Evolutionary conservation across 2,329 filamentous ascomycete genomes (phyloP).

Genomic region (Fusarium goolgardi): DNA sequence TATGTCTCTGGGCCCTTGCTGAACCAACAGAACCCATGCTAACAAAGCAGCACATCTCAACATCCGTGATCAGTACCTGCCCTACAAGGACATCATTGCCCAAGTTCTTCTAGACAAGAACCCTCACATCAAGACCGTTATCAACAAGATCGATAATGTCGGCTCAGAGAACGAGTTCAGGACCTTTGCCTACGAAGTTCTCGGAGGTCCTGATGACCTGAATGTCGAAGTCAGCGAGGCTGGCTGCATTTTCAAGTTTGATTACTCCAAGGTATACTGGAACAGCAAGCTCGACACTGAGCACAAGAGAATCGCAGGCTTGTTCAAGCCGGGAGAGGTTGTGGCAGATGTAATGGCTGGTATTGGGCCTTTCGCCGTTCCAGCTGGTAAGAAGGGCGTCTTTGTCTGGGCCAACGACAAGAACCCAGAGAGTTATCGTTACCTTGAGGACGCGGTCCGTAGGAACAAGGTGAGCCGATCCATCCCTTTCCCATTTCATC

Average conservation of each 20-base stretch:
- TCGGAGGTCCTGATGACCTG: slow-evolving; percentile 83
- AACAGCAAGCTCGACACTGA: slow-evolving; percentile 92
- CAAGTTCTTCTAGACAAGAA: slow-evolving; percentile 93
- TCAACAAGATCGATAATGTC: slow-evolving; percentile 94
- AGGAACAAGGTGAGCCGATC: slow-evolving; percentile 78
- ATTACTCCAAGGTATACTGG: slow-evolving; percentile 98
- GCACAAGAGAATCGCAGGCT: slow-evolving; percentile 80
- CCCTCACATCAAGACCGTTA: slow-evolving; percentile 82
- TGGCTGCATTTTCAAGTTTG: slow-evolving; percentile 87
- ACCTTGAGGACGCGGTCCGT: slow-evolving; percentile 74
- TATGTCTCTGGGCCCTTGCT: slow-evolving; percentile 53
- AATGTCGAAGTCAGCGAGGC: slow-evolving; percentile 86
- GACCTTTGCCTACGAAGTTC: slow-evolving; percentile 92
- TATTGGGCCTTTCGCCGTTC: slow-evolving; percentile 93
- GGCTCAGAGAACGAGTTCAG: slow-evolving; percentile 87
- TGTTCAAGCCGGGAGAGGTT: slow-evolving; percentile 86
- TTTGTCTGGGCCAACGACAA: slow-evolving; percentile 98
- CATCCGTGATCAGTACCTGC: slow-evolving; percentile 82
- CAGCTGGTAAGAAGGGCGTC: slow-evolving; percentile 87
- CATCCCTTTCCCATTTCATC: not conserved
- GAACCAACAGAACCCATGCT: slow-evolving; percentile 2
- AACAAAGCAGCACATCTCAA: slow-evolving; percentile 80
- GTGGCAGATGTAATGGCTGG: slow-evolving; percentile 98
- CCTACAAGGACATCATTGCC: slow-evolving; percentile 88
- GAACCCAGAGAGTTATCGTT: slow-evolving; percentile 87